Percentiles rank a stretch among this genome's conserved stretches.
phyloP scores from a whole-genome alignment of 352 stramenopile genomes.

The Globisporangium nagaii region DNA sequence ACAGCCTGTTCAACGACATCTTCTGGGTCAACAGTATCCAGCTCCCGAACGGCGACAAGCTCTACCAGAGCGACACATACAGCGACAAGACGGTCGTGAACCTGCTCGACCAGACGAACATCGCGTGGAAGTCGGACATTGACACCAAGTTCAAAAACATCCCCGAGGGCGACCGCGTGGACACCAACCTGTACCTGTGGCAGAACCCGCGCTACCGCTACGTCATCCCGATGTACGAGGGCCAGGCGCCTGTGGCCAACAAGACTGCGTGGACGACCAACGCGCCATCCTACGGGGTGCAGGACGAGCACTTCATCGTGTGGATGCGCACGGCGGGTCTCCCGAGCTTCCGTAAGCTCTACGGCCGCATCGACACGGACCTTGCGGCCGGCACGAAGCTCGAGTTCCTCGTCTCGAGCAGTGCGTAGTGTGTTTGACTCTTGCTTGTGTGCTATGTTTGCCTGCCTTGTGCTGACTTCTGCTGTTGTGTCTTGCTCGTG shows the following conservation, averaged over 20 bases:
- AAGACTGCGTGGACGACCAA: constrained; percentile 74
- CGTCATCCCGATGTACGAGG: constrained; percentile 66
- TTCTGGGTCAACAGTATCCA: constrained; percentile 83
- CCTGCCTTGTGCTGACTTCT: constrained; percentile 3
- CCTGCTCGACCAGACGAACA: constrained; percentile 92
- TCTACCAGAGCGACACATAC: constrained; percentile 68
- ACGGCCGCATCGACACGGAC: constrained; percentile 95
- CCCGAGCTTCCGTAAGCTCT: constrained; percentile 99
- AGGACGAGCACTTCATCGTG: constrained; percentile 99
- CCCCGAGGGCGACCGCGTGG: constrained; percentile 22
- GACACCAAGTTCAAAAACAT: constrained; percentile 97
- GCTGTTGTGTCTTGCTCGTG: not conserved
- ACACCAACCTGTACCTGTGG: constrained; percentile 67
- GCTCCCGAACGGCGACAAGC: constrained; percentile 23
- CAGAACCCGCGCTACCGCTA: constrained; percentile 80
- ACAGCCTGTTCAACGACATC: constrained; percentile 98
- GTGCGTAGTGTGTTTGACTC: constrained; percentile 29
- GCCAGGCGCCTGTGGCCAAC: constrained; percentile 54
- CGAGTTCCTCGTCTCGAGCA: constrained; percentile 91
- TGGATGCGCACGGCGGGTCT: constrained; percentile 99
- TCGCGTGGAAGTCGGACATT: constrained; percentile 96
- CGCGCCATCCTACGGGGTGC: constrained; percentile 81
- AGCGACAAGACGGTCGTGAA: constrained; percentile 57
- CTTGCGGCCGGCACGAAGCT: constrained; percentile 87
- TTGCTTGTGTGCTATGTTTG: constrained; percentile 4